A percentile compares a stretch with the other conserved stretches of the same genome.
Evolutionary conservation across 371 early-diverging fungal genomes (phyloP).

Genomic region (Mortierella sp.): DNA sequence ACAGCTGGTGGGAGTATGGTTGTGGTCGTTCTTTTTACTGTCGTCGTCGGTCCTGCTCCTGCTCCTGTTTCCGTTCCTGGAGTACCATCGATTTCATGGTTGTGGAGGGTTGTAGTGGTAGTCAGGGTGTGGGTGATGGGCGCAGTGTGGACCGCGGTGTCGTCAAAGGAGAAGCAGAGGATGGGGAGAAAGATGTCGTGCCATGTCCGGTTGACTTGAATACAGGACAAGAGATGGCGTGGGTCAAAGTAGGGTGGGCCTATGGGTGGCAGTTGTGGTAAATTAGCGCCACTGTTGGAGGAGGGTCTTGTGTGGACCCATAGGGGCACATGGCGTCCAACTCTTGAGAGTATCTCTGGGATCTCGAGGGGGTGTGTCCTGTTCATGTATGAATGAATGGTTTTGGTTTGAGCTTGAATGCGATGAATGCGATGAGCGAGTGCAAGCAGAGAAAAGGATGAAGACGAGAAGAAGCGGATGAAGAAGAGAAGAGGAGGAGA

Average conservation of each 20-base stretch:
- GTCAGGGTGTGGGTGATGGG: not conserved
- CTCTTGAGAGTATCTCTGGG: slow-evolving; percentile 34
- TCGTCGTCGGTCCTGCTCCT: not conserved
- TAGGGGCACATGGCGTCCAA: slow-evolving; percentile 29
- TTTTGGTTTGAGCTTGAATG: not conserved
- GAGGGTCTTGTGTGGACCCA: slow-evolving; percentile 23
- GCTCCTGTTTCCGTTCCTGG: not conserved
- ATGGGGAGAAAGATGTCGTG: slow-evolving; percentile 31
- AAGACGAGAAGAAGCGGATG: too few species aligned
- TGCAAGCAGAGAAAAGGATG: not conserved
- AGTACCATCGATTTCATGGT: not conserved
- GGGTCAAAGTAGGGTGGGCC: slow-evolving; percentile 21
- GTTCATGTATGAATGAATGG: slow-evolving; percentile 18
- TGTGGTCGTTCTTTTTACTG: not conserved
- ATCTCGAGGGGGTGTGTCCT: slow-evolving; percentile 33
- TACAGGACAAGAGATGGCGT: slow-evolving; percentile 27
- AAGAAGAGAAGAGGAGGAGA: not conserved
- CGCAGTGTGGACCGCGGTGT: slow-evolving; percentile 16
- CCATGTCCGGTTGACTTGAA: slow-evolving; percentile 33
- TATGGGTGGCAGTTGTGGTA: not conserved
- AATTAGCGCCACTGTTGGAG: not conserved
- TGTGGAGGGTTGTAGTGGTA: not conserved
- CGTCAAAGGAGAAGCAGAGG: slow-evolving; percentile 36
- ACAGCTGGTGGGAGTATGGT: not conserved
- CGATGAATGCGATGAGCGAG: not conserved